A percentile compares a stretch with the other conserved stretches of the same genome.
Evolutionary conservation across 345 rosid genomes (phyloP).

Genomic region (Brassica carinata): DNA sequence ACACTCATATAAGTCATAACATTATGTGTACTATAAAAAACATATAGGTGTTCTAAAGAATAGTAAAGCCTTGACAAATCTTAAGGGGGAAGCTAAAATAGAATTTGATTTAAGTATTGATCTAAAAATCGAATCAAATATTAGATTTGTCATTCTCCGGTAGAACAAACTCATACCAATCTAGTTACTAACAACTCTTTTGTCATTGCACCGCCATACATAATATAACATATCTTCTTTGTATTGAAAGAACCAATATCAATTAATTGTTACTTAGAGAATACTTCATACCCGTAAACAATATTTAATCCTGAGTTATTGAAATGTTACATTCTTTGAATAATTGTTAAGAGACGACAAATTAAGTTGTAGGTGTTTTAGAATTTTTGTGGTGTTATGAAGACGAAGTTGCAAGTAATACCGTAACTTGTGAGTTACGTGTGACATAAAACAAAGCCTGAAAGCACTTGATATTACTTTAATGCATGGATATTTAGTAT

Average conservation of each 20-base stretch:
- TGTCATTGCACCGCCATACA: constrained; percentile 1
- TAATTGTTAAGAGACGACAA: background rate
- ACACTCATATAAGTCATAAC: background rate
- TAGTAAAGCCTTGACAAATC: constrained; percentile 3
- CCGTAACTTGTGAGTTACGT: background rate
- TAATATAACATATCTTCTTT: background rate
- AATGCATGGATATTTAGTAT: background rate
- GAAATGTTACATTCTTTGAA: background rate
- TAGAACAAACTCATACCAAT: background rate
- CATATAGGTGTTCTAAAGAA: background rate
- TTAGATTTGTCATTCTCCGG: background rate
- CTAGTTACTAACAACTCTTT: constrained; percentile 5
- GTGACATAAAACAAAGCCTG: background rate
- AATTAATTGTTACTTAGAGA: background rate
- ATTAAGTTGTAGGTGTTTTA: background rate
- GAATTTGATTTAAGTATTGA: background rate
- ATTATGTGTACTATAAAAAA: background rate
- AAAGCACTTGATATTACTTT: background rate
- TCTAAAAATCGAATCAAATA: constrained; percentile 7
- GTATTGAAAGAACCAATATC: background rate
- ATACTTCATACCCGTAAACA: background rate
- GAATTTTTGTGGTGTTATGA: background rate
- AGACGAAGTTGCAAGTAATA: background rate
- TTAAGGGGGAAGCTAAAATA: constrained; percentile 13
- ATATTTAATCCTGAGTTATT: background rate